A percentile compares a stretch with the other conserved stretches of the same genome.
These are phyloP conservation scores for Fusarium armeniacum DNA, from an alignment of 2,329 filamentous ascomycete species.

Conservation along the genomic window DNA sequence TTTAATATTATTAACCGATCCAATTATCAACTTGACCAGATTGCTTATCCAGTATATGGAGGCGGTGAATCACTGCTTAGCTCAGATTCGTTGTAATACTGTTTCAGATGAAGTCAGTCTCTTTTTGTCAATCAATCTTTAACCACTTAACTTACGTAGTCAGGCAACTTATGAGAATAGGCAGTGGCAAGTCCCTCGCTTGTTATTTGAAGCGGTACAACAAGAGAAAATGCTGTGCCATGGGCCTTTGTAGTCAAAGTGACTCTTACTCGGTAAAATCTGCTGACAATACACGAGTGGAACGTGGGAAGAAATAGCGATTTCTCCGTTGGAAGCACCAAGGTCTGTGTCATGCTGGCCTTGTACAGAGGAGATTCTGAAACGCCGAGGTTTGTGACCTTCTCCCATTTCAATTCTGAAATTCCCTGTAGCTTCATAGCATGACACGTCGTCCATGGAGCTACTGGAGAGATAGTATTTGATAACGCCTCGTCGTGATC, in stretches of 20 bases:
- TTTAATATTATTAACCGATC: no score
- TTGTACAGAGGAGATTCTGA: not conserved
- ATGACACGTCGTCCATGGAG: slow-evolving; percentile 2
- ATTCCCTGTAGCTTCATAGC: not conserved
- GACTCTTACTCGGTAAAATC: slow-evolving; percentile 4
- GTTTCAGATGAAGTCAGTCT: accelerated
- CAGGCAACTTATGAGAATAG: not conserved
- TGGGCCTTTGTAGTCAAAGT: not conserved
- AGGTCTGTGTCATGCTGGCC: not conserved
- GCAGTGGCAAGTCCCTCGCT: not conserved
- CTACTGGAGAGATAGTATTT: not conserved
- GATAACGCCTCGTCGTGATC: not conserved
- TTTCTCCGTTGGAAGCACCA: not conserved
- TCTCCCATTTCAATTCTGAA: not conserved
- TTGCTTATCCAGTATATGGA: not conserved
- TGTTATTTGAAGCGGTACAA: slow-evolving; percentile 11
- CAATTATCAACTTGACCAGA: no score
- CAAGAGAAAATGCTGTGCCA: not conserved
- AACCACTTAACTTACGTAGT: not conserved
- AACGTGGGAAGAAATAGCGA: slow-evolving; percentile 7
- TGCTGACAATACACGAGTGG: slow-evolving; percentile 17
- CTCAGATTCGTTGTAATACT: not conserved
- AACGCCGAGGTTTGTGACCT: accelerated
- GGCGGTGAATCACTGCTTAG: not conserved
- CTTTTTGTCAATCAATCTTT: accelerated